Percentiles rank a stretch among this genome's conserved stretches.
Conservation (phyloP, 495 filamentous ascomycete species). For the Tuber melanosporum region DNA sequence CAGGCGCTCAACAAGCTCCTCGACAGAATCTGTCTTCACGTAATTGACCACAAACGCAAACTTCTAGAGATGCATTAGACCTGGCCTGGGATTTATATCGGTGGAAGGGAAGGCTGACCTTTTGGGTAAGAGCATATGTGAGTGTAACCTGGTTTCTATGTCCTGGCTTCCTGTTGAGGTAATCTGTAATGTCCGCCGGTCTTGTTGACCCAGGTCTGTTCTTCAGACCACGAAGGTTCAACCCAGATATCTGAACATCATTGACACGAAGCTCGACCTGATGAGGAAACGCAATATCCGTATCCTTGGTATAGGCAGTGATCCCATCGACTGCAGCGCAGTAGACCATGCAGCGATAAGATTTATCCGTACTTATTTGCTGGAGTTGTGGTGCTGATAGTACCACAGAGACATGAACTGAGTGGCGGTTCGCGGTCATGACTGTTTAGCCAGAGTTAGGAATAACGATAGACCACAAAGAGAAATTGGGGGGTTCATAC, state of each 20-base stretch:
- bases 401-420: constrained; percentile 50
- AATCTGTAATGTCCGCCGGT: constrained; percentile 79
- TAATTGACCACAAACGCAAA: constrained; percentile 68
- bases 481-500: constrained; percentile 47
- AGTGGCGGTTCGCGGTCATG: constrained; percentile 58
- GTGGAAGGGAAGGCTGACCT: constrained; percentile 50
- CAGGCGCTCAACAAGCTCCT: constrained; percentile 63
- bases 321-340: constrained; percentile 58
- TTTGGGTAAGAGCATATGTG: constrained; percentile 86
- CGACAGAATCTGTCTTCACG: constrained; percentile 64
- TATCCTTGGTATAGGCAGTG: constrained; percentile 50
- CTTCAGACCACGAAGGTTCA: constrained; percentile 85
- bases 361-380: constrained; percentile 46
- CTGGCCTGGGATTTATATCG: constrained; percentile 6
- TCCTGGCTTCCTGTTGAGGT: constrained; percentile 56
- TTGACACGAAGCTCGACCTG: constrained; percentile 91
- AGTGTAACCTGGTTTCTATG: constrained; percentile 73
- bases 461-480: constrained; percentile 16
- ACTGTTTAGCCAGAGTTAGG: constrained; percentile 41
- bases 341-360: constrained; percentile 65
- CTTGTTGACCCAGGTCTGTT: constrained; percentile 90
- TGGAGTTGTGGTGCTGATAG: constrained; percentile 44
- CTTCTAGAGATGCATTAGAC: constrained; percentile 51
- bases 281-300: constrained; percentile 80
- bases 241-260: constrained; percentile 62